phyloP scores from a whole-genome alignment of 352 stramenopile genomes.

The Globisporangium camurandrum region DNA sequence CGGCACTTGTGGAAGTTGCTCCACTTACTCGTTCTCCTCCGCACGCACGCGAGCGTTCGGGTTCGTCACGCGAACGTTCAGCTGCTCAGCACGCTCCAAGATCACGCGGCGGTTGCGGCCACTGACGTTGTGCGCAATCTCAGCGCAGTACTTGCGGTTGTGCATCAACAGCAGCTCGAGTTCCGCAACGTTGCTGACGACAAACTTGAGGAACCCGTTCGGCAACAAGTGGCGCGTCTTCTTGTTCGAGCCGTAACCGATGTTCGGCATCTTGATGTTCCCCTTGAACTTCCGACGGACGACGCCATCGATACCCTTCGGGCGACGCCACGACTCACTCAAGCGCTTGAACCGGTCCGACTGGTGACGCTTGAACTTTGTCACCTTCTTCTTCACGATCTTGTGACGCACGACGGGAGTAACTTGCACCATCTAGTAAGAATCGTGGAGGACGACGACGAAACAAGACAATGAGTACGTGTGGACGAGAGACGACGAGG shows the following conservation, averaged over 20 bases:
- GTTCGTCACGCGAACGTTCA: conserved; percentile 98
- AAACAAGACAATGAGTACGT: conserved; percentile 4
- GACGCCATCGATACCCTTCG: conserved; percentile 99
- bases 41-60: conserved; percentile 94
- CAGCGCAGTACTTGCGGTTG: conserved; percentile 98
- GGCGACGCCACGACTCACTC: conserved; percentile 95
- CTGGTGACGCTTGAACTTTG: conserved; percentile 99
- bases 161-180: conserved; percentile 94
- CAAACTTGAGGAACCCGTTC: conserved; percentile 99
- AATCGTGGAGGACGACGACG: too few species aligned
- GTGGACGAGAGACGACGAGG: too few species aligned
- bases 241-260: conserved; percentile 99
- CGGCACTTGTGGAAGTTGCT: too few species aligned
- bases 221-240: conserved; percentile 97
- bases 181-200: conserved; percentile 98
- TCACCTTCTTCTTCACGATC: conserved; percentile 99
- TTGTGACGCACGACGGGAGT: conserved; percentile 84
- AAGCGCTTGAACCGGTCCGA: conserved; percentile 98
- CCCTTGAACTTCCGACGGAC: conserved; percentile 99
- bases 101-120: conserved; percentile 96
- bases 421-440: conserved; percentile 84
- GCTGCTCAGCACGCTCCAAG: conserved; percentile 96
- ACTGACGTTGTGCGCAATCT: conserved; percentile 98
- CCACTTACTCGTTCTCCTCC: conserved; percentile 92
- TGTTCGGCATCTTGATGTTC: conserved; percentile 96